Evolutionary conservation across 2,329 filamentous ascomycete species (phyloP).

Genomic region (Trichophyton benhamiae): DNA sequence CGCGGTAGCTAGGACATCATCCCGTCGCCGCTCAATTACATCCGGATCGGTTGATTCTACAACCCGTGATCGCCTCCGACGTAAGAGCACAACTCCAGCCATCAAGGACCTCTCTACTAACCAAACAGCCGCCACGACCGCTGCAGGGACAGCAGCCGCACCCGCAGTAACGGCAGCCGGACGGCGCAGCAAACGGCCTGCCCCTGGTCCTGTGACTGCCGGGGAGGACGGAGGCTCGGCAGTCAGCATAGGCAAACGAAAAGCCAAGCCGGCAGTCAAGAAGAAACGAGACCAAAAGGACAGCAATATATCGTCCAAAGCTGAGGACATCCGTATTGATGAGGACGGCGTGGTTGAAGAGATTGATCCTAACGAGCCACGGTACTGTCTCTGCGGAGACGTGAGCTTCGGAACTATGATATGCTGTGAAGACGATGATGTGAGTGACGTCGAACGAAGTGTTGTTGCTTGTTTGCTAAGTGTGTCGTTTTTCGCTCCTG

Average conservation of each 20-base stretch:
- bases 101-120: slow-evolving; percentile 27
- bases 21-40: slow-evolving; percentile 15
- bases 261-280: slow-evolving; percentile 40
- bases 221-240: slow-evolving; percentile 49
- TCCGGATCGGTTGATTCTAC: slow-evolving; percentile 10
- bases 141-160: slow-evolving; percentile 15
- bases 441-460: slow-evolving; percentile 20
- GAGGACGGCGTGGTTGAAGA: slow-evolving; percentile 38
- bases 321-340: slow-evolving; percentile 33
- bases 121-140: background rate
- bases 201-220: slow-evolving; percentile 47
- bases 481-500: slow-evolving; percentile 12
- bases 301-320: slow-evolving; percentile 17
- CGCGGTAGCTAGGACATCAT: slow-evolving; percentile 16
- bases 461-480: slow-evolving; percentile 14
- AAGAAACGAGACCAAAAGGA: slow-evolving; percentile 27
- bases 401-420: slow-evolving; percentile 56
- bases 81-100: slow-evolving; percentile 32
- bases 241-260: slow-evolving; percentile 49
- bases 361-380: slow-evolving; percentile 49
- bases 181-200: slow-evolving; percentile 46
- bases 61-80: slow-evolving; percentile 23
- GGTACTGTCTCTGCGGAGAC: slow-evolving; percentile 53
- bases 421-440: slow-evolving; percentile 50
- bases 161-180: slow-evolving; percentile 20